Evolutionary conservation across 2,329 filamentous ascomycete species (phyloP).

Genomic region (Fusarium denticulatum): DNA sequence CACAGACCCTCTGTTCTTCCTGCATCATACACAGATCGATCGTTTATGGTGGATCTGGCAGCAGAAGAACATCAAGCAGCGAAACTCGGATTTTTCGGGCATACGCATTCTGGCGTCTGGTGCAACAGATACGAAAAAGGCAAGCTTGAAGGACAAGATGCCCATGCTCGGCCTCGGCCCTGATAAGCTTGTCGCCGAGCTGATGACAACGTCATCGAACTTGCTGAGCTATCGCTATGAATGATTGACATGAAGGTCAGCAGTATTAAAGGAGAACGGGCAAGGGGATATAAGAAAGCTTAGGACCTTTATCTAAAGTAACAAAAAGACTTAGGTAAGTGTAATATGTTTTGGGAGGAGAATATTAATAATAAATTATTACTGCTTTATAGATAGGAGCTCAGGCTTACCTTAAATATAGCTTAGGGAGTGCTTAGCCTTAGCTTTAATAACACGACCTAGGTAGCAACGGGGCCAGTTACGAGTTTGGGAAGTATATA

Average conservation of each 20-base stretch:
- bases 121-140: background rate
- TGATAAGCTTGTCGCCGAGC: background rate
- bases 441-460: too few species aligned
- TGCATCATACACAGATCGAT: background rate
- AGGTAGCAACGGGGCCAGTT: too few species aligned
- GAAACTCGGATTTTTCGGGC: background rate
- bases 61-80: background rate
- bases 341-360: too few species aligned
- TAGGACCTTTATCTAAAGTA: too few species aligned
- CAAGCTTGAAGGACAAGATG: background rate
- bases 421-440: too few species aligned
- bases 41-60: background rate
- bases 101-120: background rate
- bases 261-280: too few species aligned
- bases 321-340: too few species aligned
- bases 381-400: too few species aligned
- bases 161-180: background rate
- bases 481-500: too few species aligned
- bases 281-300: too few species aligned
- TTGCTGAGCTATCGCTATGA: background rate
- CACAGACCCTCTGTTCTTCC: background rate
- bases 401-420: too few species aligned
- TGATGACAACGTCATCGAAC: background rate
- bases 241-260: fast-evolving
- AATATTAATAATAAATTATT: too few species aligned